Base-by-base conservation (phyloP, 2,329 filamentous ascomycete genomes). In the Mycogone perniciosa region DNA sequence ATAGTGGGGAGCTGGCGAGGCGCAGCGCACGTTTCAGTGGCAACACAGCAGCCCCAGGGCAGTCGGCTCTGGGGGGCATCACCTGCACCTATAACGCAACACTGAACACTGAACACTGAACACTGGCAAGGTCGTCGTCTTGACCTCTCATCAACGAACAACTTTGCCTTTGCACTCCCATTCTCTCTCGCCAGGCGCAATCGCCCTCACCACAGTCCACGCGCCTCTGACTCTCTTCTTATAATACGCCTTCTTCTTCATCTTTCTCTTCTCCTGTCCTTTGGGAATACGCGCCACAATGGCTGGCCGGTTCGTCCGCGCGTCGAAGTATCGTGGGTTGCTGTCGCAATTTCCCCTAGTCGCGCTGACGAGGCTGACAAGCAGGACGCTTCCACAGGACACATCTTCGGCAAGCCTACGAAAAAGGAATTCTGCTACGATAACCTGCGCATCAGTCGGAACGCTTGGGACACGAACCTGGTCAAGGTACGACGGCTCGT, bases 371-470 rank as follows among this genome's bases (percentile, higher is more conserved):
- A 59, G 56, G 56, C 60, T 65, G 53, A 54, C 56, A 20, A 20
- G 56, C 58, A 62, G 57, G 60, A 35, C 33, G 20, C 45, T 35
- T 57, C 45, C 40, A 51, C 71, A 96, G 92, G 92, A 79, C 93
- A 99, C 80, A 88, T 99, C 75, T 99, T 96, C 76, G 93, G 93
- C 69, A 93, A 95, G 74, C 76, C 89, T 56, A 95, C 91, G 59
- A 86, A 89, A 73, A 96, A 96, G 81, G 93, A 99, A 71, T 88
- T 89, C 80, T 96, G 91, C 78, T 99, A 97, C 75, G 93, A 99
- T 72, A 97, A 97, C 72, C 77, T 99, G 61, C 89, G 89, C 68
- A 89, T 99, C 71, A 96, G 90, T 66, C 89, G 87, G 72, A 99
- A 99, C 84, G 93, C 93, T 50, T 99, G 93, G 93, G 93, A 99